Evolutionary conservation across 768 basidiomycete species (phyloP).

Genomic region (Rhodotorula graminis): DNA sequence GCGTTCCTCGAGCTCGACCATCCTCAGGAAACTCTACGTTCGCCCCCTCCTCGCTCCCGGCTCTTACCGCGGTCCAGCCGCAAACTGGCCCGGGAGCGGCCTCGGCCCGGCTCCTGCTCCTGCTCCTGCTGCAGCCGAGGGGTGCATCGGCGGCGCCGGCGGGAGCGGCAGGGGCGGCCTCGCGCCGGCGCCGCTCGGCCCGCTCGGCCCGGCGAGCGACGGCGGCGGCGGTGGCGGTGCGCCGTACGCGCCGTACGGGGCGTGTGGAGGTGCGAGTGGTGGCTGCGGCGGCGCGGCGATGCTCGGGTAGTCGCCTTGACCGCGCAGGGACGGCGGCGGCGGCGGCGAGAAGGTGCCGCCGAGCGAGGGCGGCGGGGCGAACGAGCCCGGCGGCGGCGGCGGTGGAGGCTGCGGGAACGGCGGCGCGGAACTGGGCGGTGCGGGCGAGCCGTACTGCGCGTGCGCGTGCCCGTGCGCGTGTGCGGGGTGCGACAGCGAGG

Average conservation of each 20-base stretch:
- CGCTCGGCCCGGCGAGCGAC: no score
- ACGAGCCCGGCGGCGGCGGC: background rate
- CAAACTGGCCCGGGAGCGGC: constrained; percentile 4
- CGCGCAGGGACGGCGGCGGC: background rate
- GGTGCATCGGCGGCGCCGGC: background rate
- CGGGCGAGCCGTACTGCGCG: background rate
- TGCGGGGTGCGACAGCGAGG: constrained; percentile 4
- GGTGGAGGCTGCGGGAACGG: background rate
- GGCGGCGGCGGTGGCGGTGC: no score
- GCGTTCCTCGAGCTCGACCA: no score
- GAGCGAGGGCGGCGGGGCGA: background rate
- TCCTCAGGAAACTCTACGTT: no score
- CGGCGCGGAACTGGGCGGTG: background rate
- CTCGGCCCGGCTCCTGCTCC: background rate
- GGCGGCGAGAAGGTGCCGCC: no score
- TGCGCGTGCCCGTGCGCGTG: background rate
- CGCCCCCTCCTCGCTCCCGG: no score
- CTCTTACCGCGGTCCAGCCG: background rate
- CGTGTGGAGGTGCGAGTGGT: background rate
- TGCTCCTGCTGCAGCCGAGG: no score
- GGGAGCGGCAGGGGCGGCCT: constrained; percentile 11
- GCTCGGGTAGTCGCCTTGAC: no score
- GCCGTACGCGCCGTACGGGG: background rate
- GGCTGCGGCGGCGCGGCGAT: background rate
- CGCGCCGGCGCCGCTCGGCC: no score